Evolutionary conservation across 75 land plant species (phyloP).

Genomic region (Pinus albicaulis): DNA sequence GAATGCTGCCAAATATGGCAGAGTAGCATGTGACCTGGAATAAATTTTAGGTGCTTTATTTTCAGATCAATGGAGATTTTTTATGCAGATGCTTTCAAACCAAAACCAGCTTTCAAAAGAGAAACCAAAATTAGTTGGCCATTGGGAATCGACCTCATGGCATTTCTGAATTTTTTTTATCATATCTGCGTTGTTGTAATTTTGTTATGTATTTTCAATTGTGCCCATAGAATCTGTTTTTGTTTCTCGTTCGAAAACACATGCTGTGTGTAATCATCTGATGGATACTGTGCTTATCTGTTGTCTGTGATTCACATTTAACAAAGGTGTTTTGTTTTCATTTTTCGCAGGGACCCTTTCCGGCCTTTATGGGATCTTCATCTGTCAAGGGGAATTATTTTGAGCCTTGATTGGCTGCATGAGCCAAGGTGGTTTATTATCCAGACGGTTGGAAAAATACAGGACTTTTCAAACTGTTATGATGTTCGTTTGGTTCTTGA

Average conservation of each 20-base stretch:
- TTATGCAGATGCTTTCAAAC: background rate
- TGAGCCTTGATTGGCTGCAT: constrained; percentile 75
- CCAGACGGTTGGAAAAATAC: background rate
- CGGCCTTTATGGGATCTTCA: constrained; percentile 72
- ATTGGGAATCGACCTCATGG: background rate
- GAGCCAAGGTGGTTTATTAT: constrained; percentile 65
- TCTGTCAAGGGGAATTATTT: constrained; percentile 41
- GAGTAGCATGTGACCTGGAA: background rate
- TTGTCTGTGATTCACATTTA: background rate
- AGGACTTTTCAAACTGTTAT: background rate
- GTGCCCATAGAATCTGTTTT: background rate
- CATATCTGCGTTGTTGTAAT: background rate
- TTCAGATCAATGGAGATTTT: background rate
- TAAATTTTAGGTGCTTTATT: background rate
- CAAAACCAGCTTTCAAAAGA: background rate
- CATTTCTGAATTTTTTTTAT: background rate
- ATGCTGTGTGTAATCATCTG: background rate
- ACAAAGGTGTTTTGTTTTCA: background rate
- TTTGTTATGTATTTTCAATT: constrained; percentile 8
- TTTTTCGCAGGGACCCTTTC: constrained; percentile 78
- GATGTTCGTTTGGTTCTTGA: background rate
- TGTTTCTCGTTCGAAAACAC: background rate
- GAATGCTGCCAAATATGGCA: background rate
- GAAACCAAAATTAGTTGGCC: background rate
- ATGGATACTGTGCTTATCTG: background rate